Evolutionary conservation across 768 basidiomycete genomes (phyloP).

Genomic region (Pulveroboletus sp.): DNA sequence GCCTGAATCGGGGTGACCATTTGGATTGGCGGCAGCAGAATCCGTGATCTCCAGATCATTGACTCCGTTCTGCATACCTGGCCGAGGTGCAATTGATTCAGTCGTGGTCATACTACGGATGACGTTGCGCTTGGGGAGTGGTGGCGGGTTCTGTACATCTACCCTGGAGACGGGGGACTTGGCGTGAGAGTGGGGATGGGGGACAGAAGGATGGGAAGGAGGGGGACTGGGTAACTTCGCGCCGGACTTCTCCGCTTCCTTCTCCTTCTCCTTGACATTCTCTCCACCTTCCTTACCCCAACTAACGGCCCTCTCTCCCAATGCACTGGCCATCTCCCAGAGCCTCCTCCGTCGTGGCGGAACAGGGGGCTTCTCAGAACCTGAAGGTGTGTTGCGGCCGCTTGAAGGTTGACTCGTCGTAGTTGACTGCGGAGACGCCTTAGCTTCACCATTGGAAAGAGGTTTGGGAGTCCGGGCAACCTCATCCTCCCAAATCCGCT

Average conservation of each 20-base stretch:
- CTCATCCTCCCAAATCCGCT: conserved; percentile 88
- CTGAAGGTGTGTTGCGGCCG: not conserved
- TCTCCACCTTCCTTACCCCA: conserved; percentile 45
- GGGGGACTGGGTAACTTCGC: conserved; percentile 18
- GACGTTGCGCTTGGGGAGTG: conserved; percentile 48
- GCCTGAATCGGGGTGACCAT: conserved; percentile 7
- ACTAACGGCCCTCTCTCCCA: conserved; percentile 55
- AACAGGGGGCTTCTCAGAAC: conserved; percentile 50
- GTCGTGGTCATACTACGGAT: conserved; percentile 28
- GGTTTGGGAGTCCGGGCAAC: conserved; percentile 33
- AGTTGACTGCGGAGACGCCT: not conserved
- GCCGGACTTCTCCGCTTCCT: conserved; percentile 36
- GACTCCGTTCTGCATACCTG: not conserved
- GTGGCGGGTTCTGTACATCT: conserved; percentile 35
- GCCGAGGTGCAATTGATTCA: conserved; percentile 2
- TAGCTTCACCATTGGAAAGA: conserved; percentile 12
- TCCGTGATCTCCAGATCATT: conserved; percentile 2
- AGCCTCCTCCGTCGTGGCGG: conserved; percentile 60
- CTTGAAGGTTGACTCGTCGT: conserved; percentile 2
- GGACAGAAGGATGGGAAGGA: conserved; percentile 26
- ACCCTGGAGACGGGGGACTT: conserved; percentile 12
- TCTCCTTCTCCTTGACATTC: conserved; percentile 31
- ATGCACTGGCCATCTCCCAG: conserved; percentile 65
- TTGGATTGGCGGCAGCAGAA: not conserved
- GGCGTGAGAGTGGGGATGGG: conserved; percentile 19